A percentile compares a stretch with the other conserved stretches of the same genome.
Evolutionary conservation across 306 rosid genomes (phyloP).

Genomic region (Elaeagnus macrophylla): DNA sequence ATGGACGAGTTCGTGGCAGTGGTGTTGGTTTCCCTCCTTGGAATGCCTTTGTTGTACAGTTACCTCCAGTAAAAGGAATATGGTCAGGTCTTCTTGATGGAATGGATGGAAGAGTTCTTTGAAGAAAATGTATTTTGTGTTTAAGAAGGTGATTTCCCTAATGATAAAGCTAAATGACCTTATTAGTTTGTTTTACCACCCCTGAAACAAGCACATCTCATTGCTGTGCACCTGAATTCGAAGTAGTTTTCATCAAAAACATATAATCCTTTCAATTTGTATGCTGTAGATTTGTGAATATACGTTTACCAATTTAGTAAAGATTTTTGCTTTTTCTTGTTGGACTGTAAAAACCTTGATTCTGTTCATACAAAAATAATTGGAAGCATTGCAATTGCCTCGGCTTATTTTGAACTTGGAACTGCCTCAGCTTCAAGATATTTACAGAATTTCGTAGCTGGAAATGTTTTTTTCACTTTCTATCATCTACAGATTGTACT

Average conservation of each 20-base stretch:
- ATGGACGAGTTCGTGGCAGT: conserved; percentile 94
- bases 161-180: too few species aligned
- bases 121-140: conserved; percentile 17
- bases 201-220: too few species aligned
- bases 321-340: not conserved
- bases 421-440: not conserved
- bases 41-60: conserved; percentile 87
- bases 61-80: conserved; percentile 82
- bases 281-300: too few species aligned
- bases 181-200: too few species aligned
- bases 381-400: not conserved
- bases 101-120: conserved; percentile 81
- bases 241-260: too few species aligned
- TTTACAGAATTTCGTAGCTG: too few species aligned
- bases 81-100: conserved; percentile 97
- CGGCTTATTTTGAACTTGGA: not conserved
- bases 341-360: not conserved
- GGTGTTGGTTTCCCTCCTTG: conserved; percentile 96
- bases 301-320: not conserved
- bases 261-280: too few species aligned
- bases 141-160: conserved; percentile 11
- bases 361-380: not conserved
- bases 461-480: too few species aligned
- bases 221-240: too few species aligned
- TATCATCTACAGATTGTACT: too few species aligned